Evolutionary conservation across 202 grass and related monocot species (phyloP).

Genomic region (Saccharum hybrid): DNA sequence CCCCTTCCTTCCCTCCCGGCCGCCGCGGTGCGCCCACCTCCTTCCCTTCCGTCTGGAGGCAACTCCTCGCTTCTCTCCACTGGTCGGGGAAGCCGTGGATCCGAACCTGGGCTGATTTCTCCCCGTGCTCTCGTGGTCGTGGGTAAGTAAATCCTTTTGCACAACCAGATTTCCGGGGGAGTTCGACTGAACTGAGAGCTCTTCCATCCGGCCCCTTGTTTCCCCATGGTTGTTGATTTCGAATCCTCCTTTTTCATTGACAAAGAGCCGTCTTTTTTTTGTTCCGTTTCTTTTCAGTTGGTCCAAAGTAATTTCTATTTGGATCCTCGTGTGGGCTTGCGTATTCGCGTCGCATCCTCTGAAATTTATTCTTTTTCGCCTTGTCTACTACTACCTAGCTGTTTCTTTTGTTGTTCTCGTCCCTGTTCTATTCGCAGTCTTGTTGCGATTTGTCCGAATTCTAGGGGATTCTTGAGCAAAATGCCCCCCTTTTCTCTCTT

Average conservation of each 20-base stretch:
- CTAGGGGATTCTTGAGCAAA: slow-evolving; percentile 36
- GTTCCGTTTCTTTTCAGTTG: background rate
- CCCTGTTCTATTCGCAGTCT: background rate
- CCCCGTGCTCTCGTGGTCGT: background rate
- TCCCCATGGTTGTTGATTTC: background rate
- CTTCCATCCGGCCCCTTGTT: background rate
- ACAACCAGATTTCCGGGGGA: background rate
- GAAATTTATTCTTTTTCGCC: background rate
- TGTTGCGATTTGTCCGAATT: slow-evolving; percentile 32
- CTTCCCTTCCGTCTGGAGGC: background rate
- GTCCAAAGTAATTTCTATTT: slow-evolving; percentile 14
- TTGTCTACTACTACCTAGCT: background rate
- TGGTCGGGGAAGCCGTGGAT: background rate
- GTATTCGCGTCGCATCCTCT: slow-evolving; percentile 17
- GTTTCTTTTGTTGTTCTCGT: background rate
- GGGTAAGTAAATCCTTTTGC: background rate
- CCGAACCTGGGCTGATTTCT: background rate
- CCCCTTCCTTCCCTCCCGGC: background rate
- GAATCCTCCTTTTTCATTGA: background rate
- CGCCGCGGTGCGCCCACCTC: background rate
- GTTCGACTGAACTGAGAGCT: background rate
- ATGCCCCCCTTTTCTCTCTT: slow-evolving; percentile 12
- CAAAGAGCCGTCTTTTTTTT: background rate
- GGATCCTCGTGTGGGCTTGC: background rate
- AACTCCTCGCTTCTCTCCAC: background rate